Base-by-base conservation (phyloP, 2,329 filamentous ascomycete species). In the Aspergillus ochraceoroseus region DNA sequence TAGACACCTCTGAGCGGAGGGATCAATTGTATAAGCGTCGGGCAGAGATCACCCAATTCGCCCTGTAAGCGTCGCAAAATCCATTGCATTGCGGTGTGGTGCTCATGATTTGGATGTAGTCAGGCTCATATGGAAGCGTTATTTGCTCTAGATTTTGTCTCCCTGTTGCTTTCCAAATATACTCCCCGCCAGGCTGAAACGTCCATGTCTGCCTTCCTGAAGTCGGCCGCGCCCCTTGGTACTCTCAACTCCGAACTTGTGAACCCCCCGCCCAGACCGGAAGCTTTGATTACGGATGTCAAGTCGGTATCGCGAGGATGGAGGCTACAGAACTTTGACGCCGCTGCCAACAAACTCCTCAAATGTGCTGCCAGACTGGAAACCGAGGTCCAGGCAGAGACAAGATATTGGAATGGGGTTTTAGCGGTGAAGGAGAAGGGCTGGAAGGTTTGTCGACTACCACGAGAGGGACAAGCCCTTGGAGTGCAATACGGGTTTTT, bases 401-500 rank as follows among this genome's bases (percentile, higher is more conserved):
- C 82, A 2, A 82, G 76, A 53, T 98, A 94, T 63, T 98, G 92
- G 92, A 77, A 84, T 40, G 83, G 94, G 54, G 77, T 96, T 2
- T 70, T 94, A 32, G 78, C 80, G 7, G 80, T 96, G 30, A 87
- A 83, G 49, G 79, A 87, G 51, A 82, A 81, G 39, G 88, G 89
- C 3, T 98, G 92, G 90, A 82, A 85, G 13, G 71, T 96, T 12
- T 90, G 83, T 52, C 77, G 84, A 33, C 70, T 92, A 27, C 87
- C 87, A 0, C 72, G 80, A 5, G 82, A 90, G 52, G 73, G 74
- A 34, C 79, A 86, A 52, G 82, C 80, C 0, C 72, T 96, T 34
- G 88, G 84, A 13, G 90, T 96, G 23, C 81, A 85, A 48, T 95
- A 90, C 64, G 92, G 90, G 5, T 94, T 94, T 58, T 75, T 83